These are phyloP conservation scores for Suhomyces chickasaworum DNA, from an alignment of 1,139 yeast genomes.

Conservation along the genomic window DNA sequence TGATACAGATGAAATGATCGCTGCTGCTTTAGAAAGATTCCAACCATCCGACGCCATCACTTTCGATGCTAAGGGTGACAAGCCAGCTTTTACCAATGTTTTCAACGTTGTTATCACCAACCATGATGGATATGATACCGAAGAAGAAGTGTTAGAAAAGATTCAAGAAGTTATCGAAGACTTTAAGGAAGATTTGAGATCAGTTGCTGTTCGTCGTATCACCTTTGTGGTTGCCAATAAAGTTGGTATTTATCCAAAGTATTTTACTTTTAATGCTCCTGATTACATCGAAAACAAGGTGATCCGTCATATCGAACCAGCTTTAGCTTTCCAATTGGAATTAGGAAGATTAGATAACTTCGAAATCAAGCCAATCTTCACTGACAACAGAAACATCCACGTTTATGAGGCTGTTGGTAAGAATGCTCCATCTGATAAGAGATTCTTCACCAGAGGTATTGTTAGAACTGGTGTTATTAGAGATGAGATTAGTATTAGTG, in stretches of 20 bases:
- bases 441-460: constrained; percentile 96
- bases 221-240: constrained; percentile 86
- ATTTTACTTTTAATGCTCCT: constrained; percentile 93
- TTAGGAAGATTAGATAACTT: constrained; percentile 92
- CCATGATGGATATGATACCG: constrained; percentile 72
- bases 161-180: constrained; percentile 69
- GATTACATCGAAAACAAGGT: constrained; percentile 80
- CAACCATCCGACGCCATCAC: constrained; percentile 50
- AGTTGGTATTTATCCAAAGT: constrained; percentile 88
- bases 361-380: constrained; percentile 90
- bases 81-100: constrained; percentile 62
- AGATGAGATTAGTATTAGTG: constrained; percentile 89
- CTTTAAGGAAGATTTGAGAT: constrained; percentile 65
- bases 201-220: constrained; percentile 82
- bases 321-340: constrained; percentile 95
- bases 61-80: constrained; percentile 40
- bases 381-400: constrained; percentile 96
- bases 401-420: constrained; percentile 96
- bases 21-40: constrained; percentile 73
- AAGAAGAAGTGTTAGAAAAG: constrained; percentile 65
- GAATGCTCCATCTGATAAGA: constrained; percentile 88
- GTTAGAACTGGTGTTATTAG: constrained; percentile 94
- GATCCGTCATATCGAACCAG: constrained; percentile 97
- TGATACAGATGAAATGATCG: constrained; percentile 81
- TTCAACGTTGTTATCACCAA: constrained; percentile 76